Evolutionary conservation across 495 filamentous ascomycete species (phyloP).

Genomic region (Xylaria longipes): DNA sequence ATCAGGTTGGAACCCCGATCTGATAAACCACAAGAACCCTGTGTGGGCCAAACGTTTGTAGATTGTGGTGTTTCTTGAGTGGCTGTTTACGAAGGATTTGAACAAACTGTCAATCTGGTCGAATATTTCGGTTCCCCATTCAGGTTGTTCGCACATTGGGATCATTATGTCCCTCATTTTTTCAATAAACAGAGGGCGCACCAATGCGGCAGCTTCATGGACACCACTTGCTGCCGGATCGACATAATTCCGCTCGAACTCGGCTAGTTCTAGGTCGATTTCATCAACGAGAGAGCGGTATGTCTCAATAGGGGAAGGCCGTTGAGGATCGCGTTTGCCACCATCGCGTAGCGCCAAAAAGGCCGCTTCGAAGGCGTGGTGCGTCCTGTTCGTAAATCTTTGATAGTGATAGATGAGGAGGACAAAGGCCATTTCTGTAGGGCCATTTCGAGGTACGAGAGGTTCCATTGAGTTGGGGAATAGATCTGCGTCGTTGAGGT

Average conservation of each 20-base stretch:
- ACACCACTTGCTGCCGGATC: conserved; percentile 61
- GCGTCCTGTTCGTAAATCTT: conserved; percentile 46
- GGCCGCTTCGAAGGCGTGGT: conserved; percentile 45
- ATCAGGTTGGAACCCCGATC: conserved; percentile 52
- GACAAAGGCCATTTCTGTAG: conserved; percentile 70
- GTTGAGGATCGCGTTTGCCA: background rate
- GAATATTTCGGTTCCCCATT: conserved; percentile 39
- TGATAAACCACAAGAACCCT: conserved; percentile 56
- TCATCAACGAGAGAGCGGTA: conserved; percentile 56
- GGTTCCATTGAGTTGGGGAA: conserved; percentile 55
- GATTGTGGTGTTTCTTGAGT: conserved; percentile 47
- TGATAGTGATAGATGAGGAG: conserved; percentile 57
- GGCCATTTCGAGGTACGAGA: conserved; percentile 55
- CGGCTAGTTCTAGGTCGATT: conserved; percentile 46
- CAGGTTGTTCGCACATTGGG: conserved; percentile 45
- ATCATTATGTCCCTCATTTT: conserved; percentile 48
- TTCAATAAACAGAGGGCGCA: conserved; percentile 50
- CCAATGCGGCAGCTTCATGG: conserved; percentile 56
- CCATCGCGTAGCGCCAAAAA: conserved; percentile 43
- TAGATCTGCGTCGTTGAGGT: conserved; percentile 63
- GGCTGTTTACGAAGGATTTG: conserved; percentile 41
- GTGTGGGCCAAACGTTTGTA: conserved; percentile 40
- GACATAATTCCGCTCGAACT: conserved; percentile 59
- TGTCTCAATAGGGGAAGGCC: conserved; percentile 36
- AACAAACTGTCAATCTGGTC: conserved; percentile 52